Conservation (phyloP, 2,329 filamentous ascomycete genomes). For the Sporothrix dimorphospora region DNA sequence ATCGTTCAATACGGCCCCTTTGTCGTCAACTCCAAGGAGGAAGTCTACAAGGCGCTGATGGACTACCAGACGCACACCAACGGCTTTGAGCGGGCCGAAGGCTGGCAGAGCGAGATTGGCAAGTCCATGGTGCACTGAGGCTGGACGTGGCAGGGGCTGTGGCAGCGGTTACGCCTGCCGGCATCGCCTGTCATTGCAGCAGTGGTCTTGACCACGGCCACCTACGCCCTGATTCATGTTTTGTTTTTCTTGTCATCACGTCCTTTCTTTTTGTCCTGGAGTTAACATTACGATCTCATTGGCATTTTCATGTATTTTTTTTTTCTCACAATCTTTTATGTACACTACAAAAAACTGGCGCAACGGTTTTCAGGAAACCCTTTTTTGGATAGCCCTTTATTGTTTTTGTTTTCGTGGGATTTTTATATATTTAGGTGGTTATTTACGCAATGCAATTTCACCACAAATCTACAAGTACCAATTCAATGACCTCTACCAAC, state of each 20-base stretch:
- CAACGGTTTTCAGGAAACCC: background rate
- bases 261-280: background rate
- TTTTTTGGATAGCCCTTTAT: background rate
- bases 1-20: conserved; percentile 86
- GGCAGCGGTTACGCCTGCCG: background rate
- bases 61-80: conserved; percentile 75
- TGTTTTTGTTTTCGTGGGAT: background rate
- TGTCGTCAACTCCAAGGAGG: conserved; percentile 72
- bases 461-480: background rate
- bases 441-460: background rate
- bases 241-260: conserved; percentile 13
- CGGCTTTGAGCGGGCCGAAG: conserved; percentile 77
- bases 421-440: background rate
- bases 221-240: background rate
- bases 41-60: conserved; percentile 74
- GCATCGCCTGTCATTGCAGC: background rate
- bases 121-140: conserved; percentile 66
- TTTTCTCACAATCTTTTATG: background rate
- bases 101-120: conserved; percentile 86
- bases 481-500: background rate
- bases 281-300: too few species aligned
- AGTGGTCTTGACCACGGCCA: background rate
- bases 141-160: too few species aligned
- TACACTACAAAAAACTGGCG: conserved; percentile 21
- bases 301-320: background rate